Base-by-base conservation (phyloP, 2,329 filamentous ascomycete species). In the Paraphoma chrysanthemicola region DNA sequence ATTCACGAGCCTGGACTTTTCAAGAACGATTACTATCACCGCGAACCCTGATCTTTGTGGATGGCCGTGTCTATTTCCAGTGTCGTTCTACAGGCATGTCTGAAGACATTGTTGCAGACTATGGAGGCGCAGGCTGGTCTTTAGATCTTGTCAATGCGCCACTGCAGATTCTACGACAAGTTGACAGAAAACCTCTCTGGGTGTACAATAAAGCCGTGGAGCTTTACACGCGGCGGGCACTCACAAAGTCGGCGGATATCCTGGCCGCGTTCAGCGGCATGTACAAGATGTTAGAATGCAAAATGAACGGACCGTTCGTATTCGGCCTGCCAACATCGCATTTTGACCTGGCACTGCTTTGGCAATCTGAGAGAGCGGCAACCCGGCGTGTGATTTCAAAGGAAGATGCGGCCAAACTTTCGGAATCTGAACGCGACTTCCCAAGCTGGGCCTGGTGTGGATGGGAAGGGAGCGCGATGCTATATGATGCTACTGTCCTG, bases 1-100 rank as follows among this genome's bases (percentile, higher is more conserved):
- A 59, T n/a, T 51, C 47, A 0, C 59, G 62, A 6, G 56, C 44
- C 6, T 64, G 62, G 62, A 64, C 59, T 3, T 64, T 58, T 39
- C 62, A 62, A 48, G 62, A 64, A 49, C 28, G 39, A 28, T 42
- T 56, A 5, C 43, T 60, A 5, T 62, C 62, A 1, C 12, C n/a
- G 9, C 44, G 60, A 6, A 43, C 29, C 12, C 42, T 65, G 6
- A 55, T 51, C 41, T 60, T 63, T 30, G 49, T 41, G 6, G 48
- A 51, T 0, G 29, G 30, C 8, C 45, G 53, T 29, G 51, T 60
- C 1, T 59, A 48, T 33, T 62, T 59, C 44, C 56, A 59, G 16
- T 64, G 62, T 38, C 53, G 17, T 2, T 56, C 46, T 14, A 54
- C 48, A 7, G 54, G 43, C 4, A 52, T 60, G 42, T 52, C 45